Percentiles rank a stretch among this genome's conserved stretches.
These are phyloP conservation scores for Coniochaeta sp. DNA, from an alignment of 2,329 filamentous ascomycete species.

Conservation along the genomic window DNA sequence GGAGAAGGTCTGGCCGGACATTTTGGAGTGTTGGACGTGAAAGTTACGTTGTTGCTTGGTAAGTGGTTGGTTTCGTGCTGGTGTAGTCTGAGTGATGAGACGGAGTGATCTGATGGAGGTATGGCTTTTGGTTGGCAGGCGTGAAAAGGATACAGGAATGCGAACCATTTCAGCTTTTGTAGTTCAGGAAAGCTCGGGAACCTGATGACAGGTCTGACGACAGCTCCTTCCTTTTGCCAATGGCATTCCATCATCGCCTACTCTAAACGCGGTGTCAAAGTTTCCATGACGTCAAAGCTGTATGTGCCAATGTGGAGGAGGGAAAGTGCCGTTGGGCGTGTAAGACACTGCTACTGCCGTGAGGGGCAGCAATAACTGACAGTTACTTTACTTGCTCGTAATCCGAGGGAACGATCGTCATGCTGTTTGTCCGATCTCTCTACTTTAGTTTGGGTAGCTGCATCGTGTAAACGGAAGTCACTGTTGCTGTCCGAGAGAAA, in stretches of 20 bases:
- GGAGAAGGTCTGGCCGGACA: conserved; percentile 31
- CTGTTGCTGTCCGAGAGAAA: no score
- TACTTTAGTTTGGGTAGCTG: not conserved
- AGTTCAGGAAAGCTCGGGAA: not conserved
- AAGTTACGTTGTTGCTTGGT: not conserved
- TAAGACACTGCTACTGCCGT: not conserved
- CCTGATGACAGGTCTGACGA: no score
- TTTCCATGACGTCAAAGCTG: not conserved
- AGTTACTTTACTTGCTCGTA: not conserved
- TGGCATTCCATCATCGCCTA: not conserved
- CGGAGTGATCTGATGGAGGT: no score
- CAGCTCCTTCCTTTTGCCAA: not conserved
- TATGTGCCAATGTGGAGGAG: no score
- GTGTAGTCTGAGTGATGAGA: no score
- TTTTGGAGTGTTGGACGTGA: not conserved
- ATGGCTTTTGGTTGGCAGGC: not conserved
- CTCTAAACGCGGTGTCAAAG: not conserved
- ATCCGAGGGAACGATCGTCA: not conserved
- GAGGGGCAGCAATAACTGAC: not conserved
- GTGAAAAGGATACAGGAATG: not conserved
- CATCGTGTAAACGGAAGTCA: not conserved
- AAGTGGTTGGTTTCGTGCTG: no score
- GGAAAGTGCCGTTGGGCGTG: not conserved
- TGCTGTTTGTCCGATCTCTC: not conserved
- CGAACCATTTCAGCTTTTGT: not conserved